Base-by-base conservation (phyloP, 306 rosid genomes). In the Gastrolobium bilobum region DNA sequence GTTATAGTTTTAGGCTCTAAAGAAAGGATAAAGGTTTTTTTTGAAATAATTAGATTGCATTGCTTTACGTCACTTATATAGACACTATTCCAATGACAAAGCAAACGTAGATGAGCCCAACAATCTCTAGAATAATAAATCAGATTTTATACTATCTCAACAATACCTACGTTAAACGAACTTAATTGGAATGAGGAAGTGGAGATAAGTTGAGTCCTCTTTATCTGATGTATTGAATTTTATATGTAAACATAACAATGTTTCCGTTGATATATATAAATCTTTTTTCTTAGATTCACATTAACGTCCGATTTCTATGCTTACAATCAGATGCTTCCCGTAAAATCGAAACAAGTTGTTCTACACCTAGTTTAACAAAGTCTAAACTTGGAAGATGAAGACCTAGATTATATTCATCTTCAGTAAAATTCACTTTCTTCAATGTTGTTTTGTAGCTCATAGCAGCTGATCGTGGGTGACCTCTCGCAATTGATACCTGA, bases 401-500 rank as follows among this genome's bases (percentile, higher is more conserved):
- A 82, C 88, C 92, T 52, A 43, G 37, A 33, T 31, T 76, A 85
- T 82, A 92, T 59, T 92, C 95, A 1, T 83, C 87, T 67, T 81
- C 87, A 9, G 56, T 78, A 48, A 92, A 86, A 76, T 91, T 91
- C 3, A 67, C 69, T 70, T 73, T 79, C 52, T 78, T 87, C 82
- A 94, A 71, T 4, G 89, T 84, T 76, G 73, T 60, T 79, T 43
- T 88, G 82, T 86, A 92, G 73, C 82, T 91, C 76, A 6, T 79
- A 38, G 65, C 61, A 34, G 97, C 92, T 26, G 85, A 89, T 81
- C 82, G 84, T 38, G 94, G 93, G 65, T 87, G 93, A 74, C 92
- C 95, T 84, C 85, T 88, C 1, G 95, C 98, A 70, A 94, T 71
- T 10, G 97, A 81, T 6, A 82, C 88, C 97, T 92, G 85, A 11